A percentile compares a stretch with the other conserved stretches of the same genome.
Evolutionary conservation across 139 green algal species (phyloP).

Genomic region (Eudorina sp.): DNA sequence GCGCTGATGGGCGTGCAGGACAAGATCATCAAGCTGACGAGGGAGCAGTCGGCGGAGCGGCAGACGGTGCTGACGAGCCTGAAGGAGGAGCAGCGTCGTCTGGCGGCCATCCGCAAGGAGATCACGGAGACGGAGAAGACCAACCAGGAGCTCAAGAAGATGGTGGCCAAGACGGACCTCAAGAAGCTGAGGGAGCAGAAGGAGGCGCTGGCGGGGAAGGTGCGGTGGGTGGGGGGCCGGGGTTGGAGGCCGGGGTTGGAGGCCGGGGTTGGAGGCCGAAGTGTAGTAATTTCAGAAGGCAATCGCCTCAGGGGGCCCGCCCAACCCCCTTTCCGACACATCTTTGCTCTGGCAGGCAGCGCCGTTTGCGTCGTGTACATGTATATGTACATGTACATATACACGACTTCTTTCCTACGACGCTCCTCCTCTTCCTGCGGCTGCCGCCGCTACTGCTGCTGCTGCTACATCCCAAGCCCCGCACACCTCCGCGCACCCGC

Average conservation of each 20-base stretch:
- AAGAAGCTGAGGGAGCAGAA: conserved; percentile 44
- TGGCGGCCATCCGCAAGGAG: conserved; percentile 41
- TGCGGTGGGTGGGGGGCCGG: not conserved
- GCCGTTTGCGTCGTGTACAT: too few species aligned
- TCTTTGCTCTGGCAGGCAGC: too few species aligned
- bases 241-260: not conserved
- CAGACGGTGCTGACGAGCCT: conserved; percentile 31
- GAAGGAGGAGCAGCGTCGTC: conserved; percentile 48
- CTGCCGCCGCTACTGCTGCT: too few species aligned
- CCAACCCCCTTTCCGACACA: too few species aligned
- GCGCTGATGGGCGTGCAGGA: conserved; percentile 49
- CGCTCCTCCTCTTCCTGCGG: too few species aligned
- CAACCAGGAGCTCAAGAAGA: conserved; percentile 46
- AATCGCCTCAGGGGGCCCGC: too few species aligned
- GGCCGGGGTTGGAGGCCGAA: too few species aligned
- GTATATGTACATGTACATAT: too few species aligned
- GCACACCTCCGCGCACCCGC: too few species aligned
- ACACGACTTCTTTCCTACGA: too few species aligned
- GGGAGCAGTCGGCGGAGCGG: conserved; percentile 28
- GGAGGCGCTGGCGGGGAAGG: conserved; percentile 28
- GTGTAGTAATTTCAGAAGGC: too few species aligned
- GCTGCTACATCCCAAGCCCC: too few species aligned
- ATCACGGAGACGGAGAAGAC: conserved; percentile 40
- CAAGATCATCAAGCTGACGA: conserved; percentile 43
- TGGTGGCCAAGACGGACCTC: conserved; percentile 26